Evolutionary conservation across 306 rosid genomes (phyloP), one percentile per base, ranked within the genome.

Genomic region (Casuarina glauca): DNA sequence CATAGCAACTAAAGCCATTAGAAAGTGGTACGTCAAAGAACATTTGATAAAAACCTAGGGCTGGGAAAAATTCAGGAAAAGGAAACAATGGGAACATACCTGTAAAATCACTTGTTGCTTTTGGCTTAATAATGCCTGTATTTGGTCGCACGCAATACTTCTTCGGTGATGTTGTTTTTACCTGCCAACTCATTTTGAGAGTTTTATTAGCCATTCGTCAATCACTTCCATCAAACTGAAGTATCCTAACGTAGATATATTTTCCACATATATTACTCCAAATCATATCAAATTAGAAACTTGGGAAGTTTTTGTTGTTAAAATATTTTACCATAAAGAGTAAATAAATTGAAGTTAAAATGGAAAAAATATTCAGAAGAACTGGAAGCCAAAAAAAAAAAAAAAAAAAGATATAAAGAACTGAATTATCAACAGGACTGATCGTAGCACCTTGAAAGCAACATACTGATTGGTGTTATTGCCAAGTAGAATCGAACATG

Each of bases 91-190:
- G 75, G 17, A 69, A 78, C 49, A 83, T 73, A 95, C 99, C 99
- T 76, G 97, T 93, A 76, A 95, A 93, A 78, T 90, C 97, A 77
- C 84, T 78, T 63, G 72, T 87, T 64, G 79, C 85, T 42, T 81
- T 85, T 43, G 97, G 99, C 81, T 86, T 88, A 82, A 95, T 78
- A 71, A 95, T 70, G 82, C 99, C 97, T 13, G 84, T 77, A 78
- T 95, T 95, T 51, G 99, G 99, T 63, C 97, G 88, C 74, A 95
- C 99, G 11, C 97, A 91, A 62, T 95, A 95, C 72, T 87, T 95
- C 81, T 89, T 95, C 0, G 99, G 99, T 20, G 97, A 95, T 3
- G 99, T 95, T 9, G 97, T 93, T 82, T 95, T 95, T 42, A 95
- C 96, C 99, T 95, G 92, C 76, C 48, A 75, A 70, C 63, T 26